Percentiles rank a stretch among this genome's conserved stretches.
Conservation (phyloP, 148 eudicot genomes). For the Heliamphora exappendiculata region DNA sequence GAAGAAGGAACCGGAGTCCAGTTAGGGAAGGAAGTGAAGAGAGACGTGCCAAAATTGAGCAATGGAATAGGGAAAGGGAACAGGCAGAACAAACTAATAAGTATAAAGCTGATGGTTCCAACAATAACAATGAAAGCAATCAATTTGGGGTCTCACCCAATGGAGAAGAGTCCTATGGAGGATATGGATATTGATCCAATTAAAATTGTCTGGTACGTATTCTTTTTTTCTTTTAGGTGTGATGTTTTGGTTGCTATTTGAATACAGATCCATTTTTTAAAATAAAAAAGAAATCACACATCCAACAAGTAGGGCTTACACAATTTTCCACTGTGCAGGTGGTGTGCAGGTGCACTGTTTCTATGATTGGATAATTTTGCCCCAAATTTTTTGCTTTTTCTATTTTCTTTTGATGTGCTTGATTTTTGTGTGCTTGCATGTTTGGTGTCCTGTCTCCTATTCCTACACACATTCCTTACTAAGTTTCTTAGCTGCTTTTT, state of each 20-base stretch:
- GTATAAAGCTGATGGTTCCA: slow-evolving; percentile 17
- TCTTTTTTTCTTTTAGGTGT: slow-evolving; percentile 4
- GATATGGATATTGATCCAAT: slow-evolving; percentile 33
- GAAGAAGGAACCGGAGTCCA: slow-evolving; percentile 60
- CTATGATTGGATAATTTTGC: slow-evolving; percentile 26
- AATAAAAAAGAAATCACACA: slow-evolving; percentile 9
- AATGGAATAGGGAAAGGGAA: slow-evolving; percentile 93
- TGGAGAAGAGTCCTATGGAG: slow-evolving; percentile 31
- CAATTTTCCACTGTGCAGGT: slow-evolving; percentile 80
- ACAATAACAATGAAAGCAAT: slow-evolving; percentile 14
- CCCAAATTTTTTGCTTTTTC: neutral
- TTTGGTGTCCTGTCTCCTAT: neutral
- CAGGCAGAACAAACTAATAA: slow-evolving; percentile 38
- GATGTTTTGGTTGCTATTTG: slow-evolving; percentile 6
- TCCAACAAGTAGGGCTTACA: slow-evolving; percentile 33
- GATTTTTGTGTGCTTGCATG: slow-evolving; percentile 10
- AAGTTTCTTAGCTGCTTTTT: neutral
- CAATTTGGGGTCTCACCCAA: slow-evolving; percentile 17
- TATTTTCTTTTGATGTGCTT: neutral
- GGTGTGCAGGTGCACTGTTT: slow-evolving; percentile 77
- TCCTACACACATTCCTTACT: neutral
- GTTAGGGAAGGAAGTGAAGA: slow-evolving; percentile 83
- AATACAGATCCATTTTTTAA: neutral
- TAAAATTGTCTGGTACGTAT: slow-evolving; percentile 43
- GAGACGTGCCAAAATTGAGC: slow-evolving; percentile 88